phyloP scores from a whole-genome alignment of 441 rosid genomes.

The Omphalea diandra region DNA sequence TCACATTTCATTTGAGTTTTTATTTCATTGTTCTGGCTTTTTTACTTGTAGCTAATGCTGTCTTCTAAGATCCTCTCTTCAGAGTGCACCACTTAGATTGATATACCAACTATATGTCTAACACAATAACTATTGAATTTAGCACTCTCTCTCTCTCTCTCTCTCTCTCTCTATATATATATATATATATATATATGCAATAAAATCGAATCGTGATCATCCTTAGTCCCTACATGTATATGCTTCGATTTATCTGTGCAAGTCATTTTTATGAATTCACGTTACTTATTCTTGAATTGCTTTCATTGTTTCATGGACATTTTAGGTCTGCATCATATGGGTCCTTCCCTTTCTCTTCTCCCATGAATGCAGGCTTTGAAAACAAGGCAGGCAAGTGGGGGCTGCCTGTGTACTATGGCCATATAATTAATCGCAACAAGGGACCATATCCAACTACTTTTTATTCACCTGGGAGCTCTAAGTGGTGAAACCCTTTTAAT shows the following conservation, averaged over 20 bases:
- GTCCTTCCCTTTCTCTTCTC: background rate
- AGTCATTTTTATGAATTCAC: background rate
- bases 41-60: background rate
- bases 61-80: background rate
- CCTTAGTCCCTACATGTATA: too few relatives aligned
- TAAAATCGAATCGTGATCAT: too few relatives aligned
- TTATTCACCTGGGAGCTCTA: background rate
- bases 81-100: background rate
- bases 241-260: background rate
- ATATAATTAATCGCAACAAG: background rate
- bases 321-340: background rate
- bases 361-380: conserved; percentile 10
- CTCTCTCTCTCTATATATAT: too few relatives aligned
- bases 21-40: background rate
- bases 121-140: background rate
- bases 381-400: background rate
- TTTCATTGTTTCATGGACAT: background rate
- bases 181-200: too few relatives aligned
- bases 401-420: background rate
- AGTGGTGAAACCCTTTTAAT: background rate
- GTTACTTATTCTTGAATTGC: background rate
- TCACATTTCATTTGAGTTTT: background rate
- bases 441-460: conserved; percentile 6
- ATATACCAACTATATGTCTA: background rate
- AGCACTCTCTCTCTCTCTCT: background rate